Evolutionary conservation across 306 rosid species (phyloP).

Genomic region (Corylus heterophylla): DNA sequence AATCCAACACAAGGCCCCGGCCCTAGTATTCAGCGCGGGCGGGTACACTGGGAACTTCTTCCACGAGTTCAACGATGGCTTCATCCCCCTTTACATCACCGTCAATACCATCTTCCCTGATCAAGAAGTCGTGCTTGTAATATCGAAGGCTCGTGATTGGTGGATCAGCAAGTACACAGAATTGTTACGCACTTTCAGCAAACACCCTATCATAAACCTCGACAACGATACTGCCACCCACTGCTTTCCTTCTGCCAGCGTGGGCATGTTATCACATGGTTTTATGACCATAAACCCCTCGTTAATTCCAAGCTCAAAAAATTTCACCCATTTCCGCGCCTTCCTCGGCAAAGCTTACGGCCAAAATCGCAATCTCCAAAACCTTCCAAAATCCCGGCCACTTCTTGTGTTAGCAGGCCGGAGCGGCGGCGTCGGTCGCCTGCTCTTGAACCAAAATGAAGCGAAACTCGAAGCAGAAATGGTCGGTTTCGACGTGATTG

Average conservation of each 20-base stretch:
- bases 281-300: slow-evolving; percentile 35
- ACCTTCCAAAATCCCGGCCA: background rate
- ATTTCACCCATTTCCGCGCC: slow-evolving; percentile 31
- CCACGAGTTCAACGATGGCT: slow-evolving; percentile 52
- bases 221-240: slow-evolving; percentile 45
- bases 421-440: background rate
- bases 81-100: slow-evolving; percentile 47
- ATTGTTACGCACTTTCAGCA: slow-evolving; percentile 25
- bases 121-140: slow-evolving; percentile 29
- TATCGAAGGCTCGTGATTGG: slow-evolving; percentile 47
- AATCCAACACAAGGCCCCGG: slow-evolving; percentile 30
- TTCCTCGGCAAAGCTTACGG: slow-evolving; percentile 36
- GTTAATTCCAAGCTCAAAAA: slow-evolving; percentile 19
- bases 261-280: slow-evolving; percentile 52
- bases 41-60: slow-evolving; percentile 54
- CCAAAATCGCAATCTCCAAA: background rate
- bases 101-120: slow-evolving; percentile 15
- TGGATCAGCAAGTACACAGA: slow-evolving; percentile 40
- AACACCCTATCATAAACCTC: slow-evolving; percentile 39
- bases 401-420: slow-evolving; percentile 19
- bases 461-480: slow-evolving; percentile 13
- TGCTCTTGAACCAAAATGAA: slow-evolving; percentile 28
- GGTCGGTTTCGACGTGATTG: slow-evolving; percentile 38
- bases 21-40: slow-evolving; percentile 41
- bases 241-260: slow-evolving; percentile 43